These are phyloP conservation scores for Chlamydomonas sp. DNA, from an alignment of 139 green algal genomes.

Conservation along the genomic window DNA sequence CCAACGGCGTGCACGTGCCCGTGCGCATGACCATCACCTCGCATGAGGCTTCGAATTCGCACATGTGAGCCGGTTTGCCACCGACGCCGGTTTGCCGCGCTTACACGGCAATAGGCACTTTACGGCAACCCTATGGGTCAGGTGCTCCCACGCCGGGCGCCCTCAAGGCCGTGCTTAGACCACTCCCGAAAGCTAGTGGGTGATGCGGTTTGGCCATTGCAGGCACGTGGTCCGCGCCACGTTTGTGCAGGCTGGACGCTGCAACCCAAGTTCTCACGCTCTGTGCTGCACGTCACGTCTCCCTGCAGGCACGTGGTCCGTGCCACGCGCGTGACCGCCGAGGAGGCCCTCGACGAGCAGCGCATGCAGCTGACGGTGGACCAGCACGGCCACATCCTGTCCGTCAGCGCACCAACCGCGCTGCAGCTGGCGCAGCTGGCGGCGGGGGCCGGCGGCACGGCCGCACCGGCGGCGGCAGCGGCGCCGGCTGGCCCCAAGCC, in stretches of 20 bases:
- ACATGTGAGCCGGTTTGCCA: constrained; percentile 14
- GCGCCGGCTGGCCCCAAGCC: background rate
- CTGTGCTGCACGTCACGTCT: background rate
- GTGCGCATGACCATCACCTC: constrained; percentile 38
- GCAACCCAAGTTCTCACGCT: too few relatives aligned
- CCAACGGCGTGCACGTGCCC: constrained; percentile 47
- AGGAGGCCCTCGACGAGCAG: constrained; percentile 43
- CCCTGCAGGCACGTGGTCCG: constrained; percentile 10
- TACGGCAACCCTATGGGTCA: too few relatives aligned
- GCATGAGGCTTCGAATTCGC: background rate
- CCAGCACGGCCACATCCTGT: constrained; percentile 36
- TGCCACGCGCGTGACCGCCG: background rate
- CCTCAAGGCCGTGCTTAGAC: too few relatives aligned
- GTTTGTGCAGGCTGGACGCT: too few relatives aligned
- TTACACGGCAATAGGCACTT: too few relatives aligned
- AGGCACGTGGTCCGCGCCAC: too few relatives aligned
- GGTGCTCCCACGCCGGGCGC: too few relatives aligned
- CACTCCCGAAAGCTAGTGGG: too few relatives aligned
- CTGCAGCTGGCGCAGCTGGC: background rate
- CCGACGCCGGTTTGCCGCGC: too few relatives aligned
- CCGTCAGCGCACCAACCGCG: constrained; percentile 9
- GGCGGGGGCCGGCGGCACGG: background rate
- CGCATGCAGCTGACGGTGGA: constrained; percentile 42
- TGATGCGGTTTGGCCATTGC: too few relatives aligned
- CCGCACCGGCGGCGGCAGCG: background rate